phyloP scores from a whole-genome alignment of 2,329 filamentous ascomycete species.

The Samsoniella hepiali region DNA sequence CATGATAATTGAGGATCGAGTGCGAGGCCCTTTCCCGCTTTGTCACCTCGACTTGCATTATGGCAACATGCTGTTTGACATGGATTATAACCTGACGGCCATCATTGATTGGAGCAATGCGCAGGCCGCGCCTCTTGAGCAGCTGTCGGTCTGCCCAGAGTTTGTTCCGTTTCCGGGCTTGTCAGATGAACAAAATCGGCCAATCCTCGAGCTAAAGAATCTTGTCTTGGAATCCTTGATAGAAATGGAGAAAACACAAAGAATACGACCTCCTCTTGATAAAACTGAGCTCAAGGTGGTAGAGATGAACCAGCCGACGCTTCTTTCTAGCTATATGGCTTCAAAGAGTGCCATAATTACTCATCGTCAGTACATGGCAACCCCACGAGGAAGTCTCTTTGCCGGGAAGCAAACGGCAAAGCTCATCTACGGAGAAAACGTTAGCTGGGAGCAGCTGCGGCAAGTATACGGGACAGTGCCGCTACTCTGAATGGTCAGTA shows the following conservation, averaged over 20 bases:
- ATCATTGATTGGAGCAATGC: conserved; percentile 37
- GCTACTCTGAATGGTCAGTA: conserved; percentile 18
- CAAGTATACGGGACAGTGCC: conserved; percentile 24
- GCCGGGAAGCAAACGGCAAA: conserved; percentile 23
- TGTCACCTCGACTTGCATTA: conserved; percentile 34
- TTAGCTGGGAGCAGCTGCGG: conserved; percentile 27
- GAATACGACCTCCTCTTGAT: neutral
- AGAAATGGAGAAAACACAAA: neutral
- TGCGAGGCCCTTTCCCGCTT: conserved; percentile 36
- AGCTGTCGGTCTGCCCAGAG: conserved; percentile 34
- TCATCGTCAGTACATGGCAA: conserved; percentile 26
- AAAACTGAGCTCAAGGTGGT: neutral
- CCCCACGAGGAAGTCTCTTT: conserved; percentile 22
- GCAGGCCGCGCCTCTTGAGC: conserved; percentile 34
- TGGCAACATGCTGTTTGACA: conserved; percentile 41
- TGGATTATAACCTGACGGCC: conserved; percentile 37
- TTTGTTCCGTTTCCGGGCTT: conserved; percentile 29
- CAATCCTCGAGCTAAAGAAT: conserved; percentile 22
- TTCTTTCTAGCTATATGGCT: conserved; percentile 25
- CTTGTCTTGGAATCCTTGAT: neutral
- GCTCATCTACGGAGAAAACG: conserved; percentile 24
- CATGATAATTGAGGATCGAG: conserved; percentile 29
- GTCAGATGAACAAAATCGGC: conserved; percentile 28
- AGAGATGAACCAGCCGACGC: conserved; percentile 17
- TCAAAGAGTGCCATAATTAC: conserved; percentile 24